A percentile compares a stretch with the other conserved stretches of the same genome.
Evolutionary conservation across 2,329 filamentous ascomycete species (phyloP).

Genomic region (Phialophora tarda): DNA sequence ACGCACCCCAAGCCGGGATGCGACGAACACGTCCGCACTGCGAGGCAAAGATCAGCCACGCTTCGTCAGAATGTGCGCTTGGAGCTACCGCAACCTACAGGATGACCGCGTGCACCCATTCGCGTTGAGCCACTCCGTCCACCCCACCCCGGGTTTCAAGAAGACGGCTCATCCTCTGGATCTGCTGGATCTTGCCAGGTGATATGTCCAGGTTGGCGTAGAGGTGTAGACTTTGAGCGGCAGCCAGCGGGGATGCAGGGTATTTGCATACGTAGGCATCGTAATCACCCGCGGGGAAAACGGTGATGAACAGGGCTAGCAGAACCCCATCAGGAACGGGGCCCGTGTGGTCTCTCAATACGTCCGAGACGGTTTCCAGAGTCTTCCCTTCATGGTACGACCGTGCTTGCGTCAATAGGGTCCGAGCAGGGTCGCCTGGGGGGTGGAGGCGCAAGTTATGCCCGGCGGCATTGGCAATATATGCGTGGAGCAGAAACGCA

Average conservation of each 20-base stretch:
- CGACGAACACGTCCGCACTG: slow-evolving; percentile 15
- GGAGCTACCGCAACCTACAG: neutral
- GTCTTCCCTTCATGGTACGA: slow-evolving; percentile 18
- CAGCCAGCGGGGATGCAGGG: slow-evolving; percentile 15
- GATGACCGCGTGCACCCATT: slow-evolving; percentile 1
- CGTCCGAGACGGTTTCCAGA: neutral
- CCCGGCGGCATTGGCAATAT: slow-evolving; percentile 6
- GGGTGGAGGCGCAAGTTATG: slow-evolving; percentile 5
- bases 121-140: neutral
- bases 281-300: slow-evolving; percentile 5
- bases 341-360: neutral
- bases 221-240: slow-evolving; percentile 10
- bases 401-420: slow-evolving; percentile 10
- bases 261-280: slow-evolving; percentile 10
- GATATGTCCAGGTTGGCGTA: slow-evolving; percentile 16
- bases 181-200: slow-evolving; percentile 10
- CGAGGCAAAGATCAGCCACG: neutral
- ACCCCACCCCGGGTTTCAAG: slow-evolving; percentile 15
- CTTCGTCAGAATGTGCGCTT: neutral
- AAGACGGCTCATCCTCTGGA: neutral
- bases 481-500: slow-evolving; percentile 10
- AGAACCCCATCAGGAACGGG: slow-evolving; percentile 4
- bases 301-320: slow-evolving; percentile 8
- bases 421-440: neutral
- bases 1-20: slow-evolving; percentile 19